Evolutionary conservation across 495 filamentous ascomycete species (phyloP).

Genomic region (Geoglossum glabrum): DNA sequence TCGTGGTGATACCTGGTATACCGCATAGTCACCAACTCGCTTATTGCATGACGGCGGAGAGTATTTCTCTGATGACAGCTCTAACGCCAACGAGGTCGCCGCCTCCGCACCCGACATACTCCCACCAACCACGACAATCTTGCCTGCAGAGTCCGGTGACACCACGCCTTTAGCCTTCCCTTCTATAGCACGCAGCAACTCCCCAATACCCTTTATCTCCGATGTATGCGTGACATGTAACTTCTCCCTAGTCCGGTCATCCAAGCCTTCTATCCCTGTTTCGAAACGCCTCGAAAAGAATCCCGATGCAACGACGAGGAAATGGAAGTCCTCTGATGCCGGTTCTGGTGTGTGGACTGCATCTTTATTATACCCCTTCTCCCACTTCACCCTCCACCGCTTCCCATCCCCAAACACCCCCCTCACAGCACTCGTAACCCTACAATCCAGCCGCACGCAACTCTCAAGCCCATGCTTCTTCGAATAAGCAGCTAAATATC

Average conservation of each 20-base stretch:
- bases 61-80: slow-evolving; percentile 37
- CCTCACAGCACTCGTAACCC: slow-evolving; percentile 29
- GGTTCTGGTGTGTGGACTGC: neutral
- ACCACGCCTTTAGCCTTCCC: slow-evolving; percentile 4
- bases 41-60: slow-evolving; percentile 17
- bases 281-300: slow-evolving; percentile 47
- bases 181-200: slow-evolving; percentile 10
- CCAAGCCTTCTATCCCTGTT: slow-evolving; percentile 24
- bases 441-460: slow-evolving; percentile 28
- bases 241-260: slow-evolving; percentile 14
- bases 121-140: slow-evolving; percentile 61
- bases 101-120: slow-evolving; percentile 70
- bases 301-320: slow-evolving; percentile 53
- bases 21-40: slow-evolving; percentile 17
- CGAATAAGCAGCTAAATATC: slow-evolving; percentile 45
- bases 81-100: slow-evolving; percentile 47
- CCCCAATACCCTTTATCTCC: slow-evolving; percentile 15
- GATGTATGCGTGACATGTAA: slow-evolving; percentile 38
- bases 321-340: slow-evolving; percentile 33
- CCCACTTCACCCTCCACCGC: slow-evolving; percentile 35
- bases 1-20: slow-evolving; percentile 47
- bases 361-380: neutral
- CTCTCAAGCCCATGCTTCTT: slow-evolving; percentile 31
- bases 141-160: slow-evolving; percentile 11
- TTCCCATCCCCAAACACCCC: slow-evolving; percentile 5